phyloP scores from a whole-genome alignment of 2,329 filamentous ascomycete species.

The Alternaria sp. region DNA sequence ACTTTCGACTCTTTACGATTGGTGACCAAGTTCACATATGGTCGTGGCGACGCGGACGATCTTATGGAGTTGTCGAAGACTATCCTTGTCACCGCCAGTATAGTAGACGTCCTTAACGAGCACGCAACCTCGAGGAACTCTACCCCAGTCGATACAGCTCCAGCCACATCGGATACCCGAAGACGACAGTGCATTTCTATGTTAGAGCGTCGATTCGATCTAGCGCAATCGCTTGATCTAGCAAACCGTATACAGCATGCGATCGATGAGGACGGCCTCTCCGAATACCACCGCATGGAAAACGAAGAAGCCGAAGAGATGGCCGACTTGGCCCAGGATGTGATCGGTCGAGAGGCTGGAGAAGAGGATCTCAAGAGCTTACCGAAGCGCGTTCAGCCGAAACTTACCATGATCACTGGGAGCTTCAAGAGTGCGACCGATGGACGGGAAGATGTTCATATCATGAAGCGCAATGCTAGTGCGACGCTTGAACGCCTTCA shows the following conservation, averaged over 20 bases:
- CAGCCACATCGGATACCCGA: slow-evolving; percentile 13
- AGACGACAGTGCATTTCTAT: slow-evolving; percentile 42
- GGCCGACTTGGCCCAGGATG: slow-evolving; percentile 74
- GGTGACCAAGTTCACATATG: slow-evolving; percentile 92
- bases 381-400: slow-evolving; percentile 47
- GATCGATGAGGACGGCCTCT: slow-evolving; percentile 92
- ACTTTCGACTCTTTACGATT: slow-evolving; percentile 88
- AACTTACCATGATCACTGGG: slow-evolving; percentile 37
- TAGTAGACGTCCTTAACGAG: slow-evolving; percentile 53
- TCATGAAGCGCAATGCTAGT: slow-evolving; percentile 72
- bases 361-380: slow-evolving; percentile 58
- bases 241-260: slow-evolving; percentile 74
- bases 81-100: slow-evolving; percentile 73
- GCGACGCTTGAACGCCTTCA: slow-evolving; percentile 71
- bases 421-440: slow-evolving; percentile 46
- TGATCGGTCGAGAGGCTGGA: slow-evolving; percentile 70
- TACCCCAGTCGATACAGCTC: slow-evolving; percentile 11
- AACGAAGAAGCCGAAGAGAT: slow-evolving; percentile 74
- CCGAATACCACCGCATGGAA: slow-evolving; percentile 77
- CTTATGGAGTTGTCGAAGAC: slow-evolving; percentile 83
- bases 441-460: slow-evolving; percentile 62
- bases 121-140: slow-evolving; percentile 30
- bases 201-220: slow-evolving; percentile 65
- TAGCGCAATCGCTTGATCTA: slow-evolving; percentile 71
- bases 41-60: slow-evolving; percentile 90